Percentiles rank a stretch among this genome's conserved stretches.
phyloP scores from a whole-genome alignment of 805 yeast species.

The Hanseniaspora hatyaiensis region DNA sequence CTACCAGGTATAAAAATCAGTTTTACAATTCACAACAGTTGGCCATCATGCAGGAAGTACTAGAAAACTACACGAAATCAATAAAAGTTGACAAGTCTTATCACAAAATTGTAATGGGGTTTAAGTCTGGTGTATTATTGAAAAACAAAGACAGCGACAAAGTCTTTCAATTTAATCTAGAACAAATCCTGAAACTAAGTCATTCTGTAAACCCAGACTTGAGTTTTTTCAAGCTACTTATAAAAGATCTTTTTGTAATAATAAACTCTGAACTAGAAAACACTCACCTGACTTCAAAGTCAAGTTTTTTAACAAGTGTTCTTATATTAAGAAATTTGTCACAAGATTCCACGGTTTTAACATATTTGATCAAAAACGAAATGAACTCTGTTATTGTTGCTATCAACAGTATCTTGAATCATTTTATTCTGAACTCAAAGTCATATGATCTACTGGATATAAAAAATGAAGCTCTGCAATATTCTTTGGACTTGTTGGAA shows the following conservation, averaged over 20 bases:
- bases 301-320: conserved; percentile 28
- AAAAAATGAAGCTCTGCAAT: conserved; percentile 46
- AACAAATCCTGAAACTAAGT: conserved; percentile 6
- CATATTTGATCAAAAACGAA: conserved; percentile 35
- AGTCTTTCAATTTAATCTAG: conserved; percentile 9
- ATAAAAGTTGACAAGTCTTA: conserved; percentile 8
- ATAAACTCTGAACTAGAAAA: not conserved
- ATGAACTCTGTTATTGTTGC: not conserved
- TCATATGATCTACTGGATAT: conserved; percentile 20
- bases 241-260: not conserved
- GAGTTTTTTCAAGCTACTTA: conserved; percentile 1
- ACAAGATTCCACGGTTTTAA: conserved; percentile 76
- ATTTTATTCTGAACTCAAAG: not conserved
- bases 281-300: conserved; percentile 17
- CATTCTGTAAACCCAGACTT: conserved; percentile 24
- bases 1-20: conserved; percentile 11
- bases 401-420: not conserved
- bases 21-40: conserved; percentile 13
- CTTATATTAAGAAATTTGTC: conserved; percentile 67
- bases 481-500: conserved; percentile 70
- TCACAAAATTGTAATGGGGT: conserved; percentile 11
- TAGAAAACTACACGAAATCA: conserved; percentile 7
- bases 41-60: conserved; percentile 7
- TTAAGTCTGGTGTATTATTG: not conserved
- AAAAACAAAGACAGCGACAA: conserved; percentile 6